Base-by-base conservation (phyloP, 345 rosid genomes). In the Xanthoceras sorbifolium region DNA sequence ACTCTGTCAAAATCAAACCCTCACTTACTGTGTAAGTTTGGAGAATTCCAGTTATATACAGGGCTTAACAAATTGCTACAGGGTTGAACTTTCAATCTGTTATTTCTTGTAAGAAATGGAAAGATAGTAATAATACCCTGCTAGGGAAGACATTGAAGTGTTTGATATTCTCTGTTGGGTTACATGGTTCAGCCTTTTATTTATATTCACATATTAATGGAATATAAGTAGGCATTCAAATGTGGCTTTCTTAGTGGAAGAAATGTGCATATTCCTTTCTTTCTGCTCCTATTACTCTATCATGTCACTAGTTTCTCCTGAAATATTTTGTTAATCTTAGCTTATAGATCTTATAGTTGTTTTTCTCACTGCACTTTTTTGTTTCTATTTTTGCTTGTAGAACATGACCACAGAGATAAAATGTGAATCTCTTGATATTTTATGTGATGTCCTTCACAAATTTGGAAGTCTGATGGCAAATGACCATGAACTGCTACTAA, bases 391-490 rank as follows among this genome's bases (percentile, higher is more conserved):
- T 8, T 18, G 15, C 67, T 9, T 75, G 20, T 23, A 96, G 99
- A 97, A 96, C 75, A 87, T 84, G 91, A 88, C 87, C 85, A 80
- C 91, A 50, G 98, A 92, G 91, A 90, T 97, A 44, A 94, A 92
- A 84, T 94, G 98, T 82, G 99, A 97, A 84, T 90, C 92, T 80
- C 98, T 97, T 79, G 99, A 97, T 86, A 94, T 92, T 78, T 85
- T 97, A 82, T 97, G 97, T 28, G 98, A 97, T 72, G 90, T 91
- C 80, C 97, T 97, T 70, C 98, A 94, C 81, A 97, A 94, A 80
- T 97, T 92, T 84, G 97, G 98, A 83, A 92, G 82, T 80, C 76
- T 94, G 75, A 90, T 94, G 91, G 89, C 89, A 77, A 79, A 74
- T 57, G 95, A 90, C 67, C 99, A 97, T 32, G 95, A 87, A 67